phyloP scores from a whole-genome alignment of 208 protist species.

The Trypanosoma melophagium region DNA sequence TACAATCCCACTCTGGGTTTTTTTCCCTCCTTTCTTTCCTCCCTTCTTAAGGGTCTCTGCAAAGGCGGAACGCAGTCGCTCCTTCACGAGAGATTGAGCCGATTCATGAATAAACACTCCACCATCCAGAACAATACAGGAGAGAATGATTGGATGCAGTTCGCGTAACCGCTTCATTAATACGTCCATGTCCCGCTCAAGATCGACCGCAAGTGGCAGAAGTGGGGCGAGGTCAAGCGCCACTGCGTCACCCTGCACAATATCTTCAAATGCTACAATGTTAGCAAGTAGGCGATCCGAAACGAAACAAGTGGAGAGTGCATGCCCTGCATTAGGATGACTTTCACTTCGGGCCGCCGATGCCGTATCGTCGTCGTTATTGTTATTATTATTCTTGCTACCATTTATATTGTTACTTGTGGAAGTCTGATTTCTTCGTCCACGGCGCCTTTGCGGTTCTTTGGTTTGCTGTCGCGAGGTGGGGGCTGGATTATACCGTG shows the following conservation, averaged over 20 bases:
- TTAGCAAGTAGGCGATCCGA: constrained; percentile 57
- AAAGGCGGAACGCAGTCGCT: constrained; percentile 30
- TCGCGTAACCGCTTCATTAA: constrained; percentile 47
- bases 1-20: constrained; percentile 3
- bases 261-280: constrained; percentile 47
- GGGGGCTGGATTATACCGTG: constrained; percentile 50
- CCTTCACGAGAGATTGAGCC: constrained; percentile 30
- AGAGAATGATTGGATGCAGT: constrained; percentile 52
- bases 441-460: constrained; percentile 6
- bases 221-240: constrained; percentile 45
- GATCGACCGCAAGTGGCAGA: constrained; percentile 52
- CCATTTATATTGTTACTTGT: constrained; percentile 20
- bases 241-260: constrained; percentile 49
- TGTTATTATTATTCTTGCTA: too few species aligned
- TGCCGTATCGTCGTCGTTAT: background rate
- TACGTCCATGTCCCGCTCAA: constrained; percentile 45
- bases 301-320: constrained; percentile 57
- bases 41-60: constrained; percentile 7
- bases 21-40: constrained; percentile 7
- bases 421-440: constrained; percentile 9
- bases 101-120: constrained; percentile 37
- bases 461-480: background rate
- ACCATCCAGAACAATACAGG: constrained; percentile 39
- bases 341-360: constrained; percentile 34
- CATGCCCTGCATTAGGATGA: constrained; percentile 60